Conservation (phyloP, 2,329 filamentous ascomycete species). For the Aspergillus uvarum region DNA sequence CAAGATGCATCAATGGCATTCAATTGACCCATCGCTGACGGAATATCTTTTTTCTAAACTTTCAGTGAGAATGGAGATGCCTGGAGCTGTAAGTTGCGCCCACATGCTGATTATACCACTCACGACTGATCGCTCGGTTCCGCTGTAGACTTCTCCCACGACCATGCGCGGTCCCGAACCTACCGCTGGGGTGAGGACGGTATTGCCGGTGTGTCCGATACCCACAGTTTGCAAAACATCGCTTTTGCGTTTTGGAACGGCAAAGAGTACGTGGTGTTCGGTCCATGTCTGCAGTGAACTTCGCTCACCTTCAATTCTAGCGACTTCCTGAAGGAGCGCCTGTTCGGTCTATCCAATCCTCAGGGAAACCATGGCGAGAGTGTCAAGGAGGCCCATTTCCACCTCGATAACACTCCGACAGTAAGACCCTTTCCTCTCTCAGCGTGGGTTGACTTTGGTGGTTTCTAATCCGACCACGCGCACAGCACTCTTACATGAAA, state of each 20-base stretch:
- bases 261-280: slow-evolving; percentile 67
- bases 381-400: slow-evolving; percentile 94
- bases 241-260: slow-evolving; percentile 98
- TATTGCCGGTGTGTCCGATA: slow-evolving; percentile 93
- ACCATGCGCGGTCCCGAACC: slow-evolving; percentile 81
- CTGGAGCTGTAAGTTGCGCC: slow-evolving; percentile 75
- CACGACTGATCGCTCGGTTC: slow-evolving; percentile 12
- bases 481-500: slow-evolving; percentile 96
- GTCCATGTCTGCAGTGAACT: background rate
- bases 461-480: slow-evolving; percentile 10
- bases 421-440: slow-evolving; percentile 36
- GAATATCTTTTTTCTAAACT: background rate
- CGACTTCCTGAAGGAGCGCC: slow-evolving; percentile 88
- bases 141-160: slow-evolving; percentile 80
- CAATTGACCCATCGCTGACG: slow-evolving; percentile 4
- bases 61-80: slow-evolving; percentile 77
- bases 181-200: slow-evolving; percentile 97
- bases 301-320: slow-evolving; percentile 47
- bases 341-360: slow-evolving; percentile 93
- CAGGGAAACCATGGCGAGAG: slow-evolving; percentile 97
- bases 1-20: background rate
- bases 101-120: slow-evolving; percentile 1
- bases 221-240: slow-evolving; percentile 87
- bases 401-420: slow-evolving; percentile 88
- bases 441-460: background rate